Conservation (phyloP, 164 flowering plant species). For the Tetrastigma voinierianum region DNA sequence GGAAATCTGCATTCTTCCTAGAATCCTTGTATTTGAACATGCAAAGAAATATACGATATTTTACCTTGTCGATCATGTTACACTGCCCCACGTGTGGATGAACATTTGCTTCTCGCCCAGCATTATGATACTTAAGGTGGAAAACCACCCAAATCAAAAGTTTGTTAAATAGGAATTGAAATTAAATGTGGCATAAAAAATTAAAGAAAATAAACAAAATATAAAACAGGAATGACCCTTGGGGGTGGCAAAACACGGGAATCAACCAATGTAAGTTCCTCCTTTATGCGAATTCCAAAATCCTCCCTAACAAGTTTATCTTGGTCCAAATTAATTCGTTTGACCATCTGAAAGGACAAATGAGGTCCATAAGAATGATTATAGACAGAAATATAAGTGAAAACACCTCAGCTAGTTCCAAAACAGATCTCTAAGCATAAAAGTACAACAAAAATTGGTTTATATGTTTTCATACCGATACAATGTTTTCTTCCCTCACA, state of each 20-base stretch:
- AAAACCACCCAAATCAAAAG: background rate
- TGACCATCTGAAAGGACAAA: conserved; percentile 39
- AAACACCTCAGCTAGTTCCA: background rate
- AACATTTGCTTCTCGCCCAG: conserved; percentile 38
- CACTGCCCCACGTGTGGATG: conserved; percentile 80
- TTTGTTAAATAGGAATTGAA: background rate
- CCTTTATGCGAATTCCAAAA: conserved; percentile 60
- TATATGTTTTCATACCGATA: conserved; percentile 18
- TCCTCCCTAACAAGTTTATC: conserved; percentile 37
- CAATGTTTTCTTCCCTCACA: conserved; percentile 28
- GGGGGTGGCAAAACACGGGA: too few relatives aligned
- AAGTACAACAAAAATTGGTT: background rate
- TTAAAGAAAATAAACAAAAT: too few relatives aligned
- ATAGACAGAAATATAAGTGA: background rate
- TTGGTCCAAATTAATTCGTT: conserved; percentile 21
- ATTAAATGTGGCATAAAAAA: background rate
- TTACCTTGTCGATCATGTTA: conserved; percentile 90
- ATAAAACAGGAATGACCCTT: too few relatives aligned
- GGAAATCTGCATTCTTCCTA: too few relatives aligned
- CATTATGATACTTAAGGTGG: conserved; percentile 71
- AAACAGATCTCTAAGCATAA: background rate
- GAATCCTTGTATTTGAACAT: too few relatives aligned
- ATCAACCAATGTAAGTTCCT: conserved; percentile 25
- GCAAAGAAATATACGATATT: too few relatives aligned
- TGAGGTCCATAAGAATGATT: background rate